Conservation (phyloP, 768 basidiomycete genomes). For the Trametes elegans region DNA sequence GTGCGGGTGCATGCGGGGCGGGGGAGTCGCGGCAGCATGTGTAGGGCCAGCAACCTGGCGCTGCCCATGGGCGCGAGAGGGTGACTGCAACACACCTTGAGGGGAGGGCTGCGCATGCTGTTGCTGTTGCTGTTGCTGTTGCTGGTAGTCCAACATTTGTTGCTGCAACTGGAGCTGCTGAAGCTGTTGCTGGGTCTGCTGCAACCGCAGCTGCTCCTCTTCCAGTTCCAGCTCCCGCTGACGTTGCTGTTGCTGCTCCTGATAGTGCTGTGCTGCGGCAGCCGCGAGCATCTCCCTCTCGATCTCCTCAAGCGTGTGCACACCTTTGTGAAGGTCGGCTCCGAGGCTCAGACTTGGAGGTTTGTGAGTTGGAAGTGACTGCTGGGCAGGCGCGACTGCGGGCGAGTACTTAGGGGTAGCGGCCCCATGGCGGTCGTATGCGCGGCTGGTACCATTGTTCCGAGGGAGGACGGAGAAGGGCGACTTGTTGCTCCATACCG, state of each 20-base stretch:
- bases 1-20: conserved; percentile 70
- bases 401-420: conserved; percentile 12
- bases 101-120: background rate
- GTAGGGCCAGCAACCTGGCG: conserved; percentile 20
- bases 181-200: conserved; percentile 37
- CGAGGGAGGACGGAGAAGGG: conserved; percentile 67
- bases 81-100: conserved; percentile 17
- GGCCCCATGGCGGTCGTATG: conserved; percentile 32
- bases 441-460: conserved; percentile 46
- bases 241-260: conserved; percentile 26
- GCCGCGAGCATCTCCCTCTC: conserved; percentile 80
- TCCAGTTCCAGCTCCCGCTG: conserved; percentile 37
- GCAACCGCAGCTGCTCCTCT: conserved; percentile 31
- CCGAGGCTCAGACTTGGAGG: conserved; percentile 21
- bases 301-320: conserved; percentile 75
- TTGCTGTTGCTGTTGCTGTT: conserved; percentile 5
- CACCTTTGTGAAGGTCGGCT: conserved; percentile 22
- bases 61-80: conserved; percentile 10
- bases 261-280: conserved; percentile 34
- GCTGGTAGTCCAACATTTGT: conserved; percentile 35
- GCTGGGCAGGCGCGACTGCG: conserved; percentile 30
- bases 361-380: conserved; percentile 5
- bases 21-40: conserved; percentile 54
- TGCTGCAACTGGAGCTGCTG: conserved; percentile 41
- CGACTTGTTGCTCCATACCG: conserved; percentile 83